Conservation (phyloP, 495 filamentous ascomycete species). For the Aspergillus kassunensis region DNA sequence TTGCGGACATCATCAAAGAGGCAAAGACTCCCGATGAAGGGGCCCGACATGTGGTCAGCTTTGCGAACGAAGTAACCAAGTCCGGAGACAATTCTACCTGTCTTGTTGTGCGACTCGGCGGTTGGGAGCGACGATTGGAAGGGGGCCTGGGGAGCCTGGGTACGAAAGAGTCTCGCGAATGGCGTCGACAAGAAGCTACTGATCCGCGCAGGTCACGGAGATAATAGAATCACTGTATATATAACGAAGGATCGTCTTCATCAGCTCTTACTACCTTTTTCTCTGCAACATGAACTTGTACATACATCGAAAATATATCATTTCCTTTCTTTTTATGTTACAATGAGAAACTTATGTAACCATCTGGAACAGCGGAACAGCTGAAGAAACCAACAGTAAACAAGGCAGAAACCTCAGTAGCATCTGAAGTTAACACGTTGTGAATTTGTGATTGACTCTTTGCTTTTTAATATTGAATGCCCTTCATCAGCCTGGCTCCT, state of each 20-base stretch:
- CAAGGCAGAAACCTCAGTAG: too few species aligned
- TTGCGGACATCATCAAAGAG: conserved; percentile 94
- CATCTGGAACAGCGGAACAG: too few species aligned
- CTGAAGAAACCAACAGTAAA: too few species aligned
- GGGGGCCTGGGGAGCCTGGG: conserved; percentile 86
- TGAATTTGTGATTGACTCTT: not conserved
- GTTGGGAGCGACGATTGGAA: conserved; percentile 88
- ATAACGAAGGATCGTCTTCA: not conserved
- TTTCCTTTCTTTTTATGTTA: not conserved
- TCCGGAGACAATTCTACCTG: conserved; percentile 96
- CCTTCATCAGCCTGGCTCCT: not conserved
- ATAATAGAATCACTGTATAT: conserved; percentile 25
- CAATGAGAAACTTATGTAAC: too few species aligned
- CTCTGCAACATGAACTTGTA: conserved; percentile 3
- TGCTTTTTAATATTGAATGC: not conserved
- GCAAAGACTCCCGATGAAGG: conserved; percentile 84
- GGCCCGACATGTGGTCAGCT: conserved; percentile 70
- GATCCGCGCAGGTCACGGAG: conserved; percentile 73
- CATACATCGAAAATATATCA: not conserved
- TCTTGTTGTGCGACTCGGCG: conserved; percentile 82
- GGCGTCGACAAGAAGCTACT: conserved; percentile 74
- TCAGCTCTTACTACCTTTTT: not conserved
- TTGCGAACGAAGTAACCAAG: conserved; percentile 76
- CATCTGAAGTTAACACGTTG: too few species aligned
- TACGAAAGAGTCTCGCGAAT: conserved; percentile 85